Base-by-base conservation (phyloP, 306 rosid genomes). In the Abrus pulchellus region DNA sequence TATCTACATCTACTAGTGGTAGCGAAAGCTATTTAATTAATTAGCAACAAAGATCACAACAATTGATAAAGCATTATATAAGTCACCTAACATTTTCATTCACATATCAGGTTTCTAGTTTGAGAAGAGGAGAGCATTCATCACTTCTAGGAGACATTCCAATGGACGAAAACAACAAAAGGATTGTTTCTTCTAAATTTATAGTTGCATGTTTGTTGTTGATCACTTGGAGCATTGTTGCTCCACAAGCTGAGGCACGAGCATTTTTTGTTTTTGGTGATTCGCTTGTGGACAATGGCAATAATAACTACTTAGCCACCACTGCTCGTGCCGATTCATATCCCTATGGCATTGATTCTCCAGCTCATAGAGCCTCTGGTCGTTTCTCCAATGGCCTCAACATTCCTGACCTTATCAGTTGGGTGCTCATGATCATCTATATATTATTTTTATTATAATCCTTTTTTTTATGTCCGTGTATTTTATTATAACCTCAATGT, bases 231-330 rank as follows among this genome's bases (percentile, higher is more conserved):
- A 34, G 57, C 62, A 64, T 9, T 33, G 38, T 28, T 14, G 49
- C 62, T 64, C 83, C 66, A 36, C 48, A 72, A 59, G 87, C 74
- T 8, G 84, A 74, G 69, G 87, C 69, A 55, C 75, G 97, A 3
- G 90, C 92, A 0, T 91, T 93, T 33, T 93, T 93, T 5, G 98
- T 93, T 45, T 93, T 93, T 30, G 98, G 97, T 3, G 98, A 93
- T 70, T 93, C 98, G 0, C 85, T 93, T 14, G 98, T 93, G 4
- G 98, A 93, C 73, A 90, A 87, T 55, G 98, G 98, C 32, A 93
- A 93, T 81, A 93, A 93, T 77, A 90, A 93, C 54, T 91, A 40
- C 88, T 75, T 93, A 1, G 94, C 92, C 52, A 93, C 98, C 83
- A 85, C 88, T 1, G 97, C 98, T 0, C 88, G 98, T 5, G 98